Evolutionary conservation across 176 grass and related monocot genomes (phyloP).

Genomic region (Metroxylon sagu): DNA sequence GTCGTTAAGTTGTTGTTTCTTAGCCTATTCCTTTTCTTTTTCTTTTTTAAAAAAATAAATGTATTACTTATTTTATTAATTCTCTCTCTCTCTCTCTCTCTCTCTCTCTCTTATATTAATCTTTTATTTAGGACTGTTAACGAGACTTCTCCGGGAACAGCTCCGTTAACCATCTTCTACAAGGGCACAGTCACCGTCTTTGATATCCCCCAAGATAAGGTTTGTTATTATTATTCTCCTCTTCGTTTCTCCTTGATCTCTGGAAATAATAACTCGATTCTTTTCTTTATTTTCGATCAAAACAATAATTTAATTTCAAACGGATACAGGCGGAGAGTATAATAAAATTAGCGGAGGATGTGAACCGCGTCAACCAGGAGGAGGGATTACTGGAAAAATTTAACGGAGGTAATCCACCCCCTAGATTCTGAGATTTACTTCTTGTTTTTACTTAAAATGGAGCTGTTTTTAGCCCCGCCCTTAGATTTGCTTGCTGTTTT

Average conservation of each 20-base stretch:
- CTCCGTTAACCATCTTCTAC: constrained; percentile 74
- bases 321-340: constrained; percentile 40
- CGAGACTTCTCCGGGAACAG: neutral
- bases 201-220: constrained; percentile 53
- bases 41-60: no score
- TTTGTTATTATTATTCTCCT: neutral
- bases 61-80: no score
- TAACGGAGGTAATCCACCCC: constrained; percentile 24
- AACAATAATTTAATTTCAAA: constrained; percentile 1
- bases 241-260: neutral
- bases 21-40: no score
- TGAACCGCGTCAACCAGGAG: neutral
- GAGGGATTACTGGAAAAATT: constrained; percentile 15
- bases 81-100: no score
- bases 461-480: neutral
- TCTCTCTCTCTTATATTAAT: no score
- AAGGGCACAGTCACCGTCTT: constrained; percentile 60
- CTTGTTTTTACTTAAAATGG: neutral
- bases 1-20: no score
- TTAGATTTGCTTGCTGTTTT: constrained; percentile 4
- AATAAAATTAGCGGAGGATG: constrained; percentile 33
- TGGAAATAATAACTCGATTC: neutral
- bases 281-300: neutral
- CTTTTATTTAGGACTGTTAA: neutral
- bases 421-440: neutral